Conservation (phyloP, 306 rosid species). For the Canavalia gladiata region DNA sequence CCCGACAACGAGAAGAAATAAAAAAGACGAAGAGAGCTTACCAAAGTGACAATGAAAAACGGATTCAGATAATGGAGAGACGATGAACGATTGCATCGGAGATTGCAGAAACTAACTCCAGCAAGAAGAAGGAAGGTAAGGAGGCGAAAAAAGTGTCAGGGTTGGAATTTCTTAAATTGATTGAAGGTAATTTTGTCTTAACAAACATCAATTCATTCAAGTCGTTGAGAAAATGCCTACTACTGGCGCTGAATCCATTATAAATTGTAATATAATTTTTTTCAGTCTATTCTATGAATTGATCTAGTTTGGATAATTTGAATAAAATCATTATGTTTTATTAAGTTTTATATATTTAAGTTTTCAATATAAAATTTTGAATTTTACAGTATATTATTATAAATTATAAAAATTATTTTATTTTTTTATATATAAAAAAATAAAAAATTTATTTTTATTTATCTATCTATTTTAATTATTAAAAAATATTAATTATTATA, state of each 20-base stretch:
- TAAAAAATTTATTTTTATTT: no score
- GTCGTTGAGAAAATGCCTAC: not conserved
- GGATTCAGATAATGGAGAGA: conserved; percentile 12
- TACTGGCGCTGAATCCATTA: not conserved
- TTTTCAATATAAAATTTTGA: no score
- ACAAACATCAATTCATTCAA: not conserved
- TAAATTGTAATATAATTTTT: no score
- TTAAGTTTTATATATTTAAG: no score
- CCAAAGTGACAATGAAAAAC: not conserved
- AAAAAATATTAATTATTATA: no score
- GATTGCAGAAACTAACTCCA: conserved; percentile 6
- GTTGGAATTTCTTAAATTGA: not conserved
- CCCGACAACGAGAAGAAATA: not conserved
- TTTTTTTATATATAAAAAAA: no score
- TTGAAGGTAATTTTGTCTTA: conserved; percentile 12
- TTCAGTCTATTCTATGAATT: no score
- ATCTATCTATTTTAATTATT: no score
- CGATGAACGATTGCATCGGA: not conserved
- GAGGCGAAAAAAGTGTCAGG: not conserved
- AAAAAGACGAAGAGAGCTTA: not conserved
- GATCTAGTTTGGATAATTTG: no score
- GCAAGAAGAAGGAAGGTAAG: not conserved
- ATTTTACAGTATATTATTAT: no score
- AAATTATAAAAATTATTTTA: no score
- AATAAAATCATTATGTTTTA: no score